Evolutionary conservation across 306 rosid genomes (phyloP).

Genomic region (Trifolium subterraneum): DNA sequence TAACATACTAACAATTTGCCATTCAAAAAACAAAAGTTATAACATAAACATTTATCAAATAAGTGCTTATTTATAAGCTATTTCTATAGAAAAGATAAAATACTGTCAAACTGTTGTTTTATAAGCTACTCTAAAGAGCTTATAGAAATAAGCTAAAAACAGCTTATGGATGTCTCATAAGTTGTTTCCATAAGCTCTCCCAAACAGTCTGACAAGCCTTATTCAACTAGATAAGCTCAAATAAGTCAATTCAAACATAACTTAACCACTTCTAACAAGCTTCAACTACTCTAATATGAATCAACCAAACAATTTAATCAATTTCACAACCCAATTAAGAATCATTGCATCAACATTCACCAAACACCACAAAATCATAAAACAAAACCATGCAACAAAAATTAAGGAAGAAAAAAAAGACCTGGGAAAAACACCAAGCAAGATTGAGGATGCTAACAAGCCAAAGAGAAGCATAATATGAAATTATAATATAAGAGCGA

Average conservation of each 20-base stretch:
- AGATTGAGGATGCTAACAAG: constrained; percentile 55
- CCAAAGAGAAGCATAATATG: constrained; percentile 53
- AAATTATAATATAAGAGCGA: constrained; percentile 51
- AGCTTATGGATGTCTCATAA: background rate
- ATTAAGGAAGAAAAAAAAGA: background rate
- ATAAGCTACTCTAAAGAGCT: background rate
- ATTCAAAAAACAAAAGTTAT: too few species aligned
- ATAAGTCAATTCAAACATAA: background rate
- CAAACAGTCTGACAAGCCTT: background rate
- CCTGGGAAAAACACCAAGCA: constrained; percentile 90
- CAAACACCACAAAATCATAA: background rate
- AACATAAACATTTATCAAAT: background rate
- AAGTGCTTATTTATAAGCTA: background rate
- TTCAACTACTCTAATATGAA: constrained; percentile 4
- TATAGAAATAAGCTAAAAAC: background rate
- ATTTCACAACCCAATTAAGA: constrained; percentile 11
- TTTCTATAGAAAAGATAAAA: background rate
- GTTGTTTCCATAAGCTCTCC: too few species aligned
- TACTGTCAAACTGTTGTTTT: background rate
- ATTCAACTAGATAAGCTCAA: background rate
- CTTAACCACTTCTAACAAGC: background rate
- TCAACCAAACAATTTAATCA: constrained; percentile 30
- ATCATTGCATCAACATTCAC: background rate
- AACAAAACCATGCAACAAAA: background rate
- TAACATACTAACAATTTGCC: too few species aligned